Conservation (phyloP, 441 rosid species). For the Pelargonium citronellum region DNA sequence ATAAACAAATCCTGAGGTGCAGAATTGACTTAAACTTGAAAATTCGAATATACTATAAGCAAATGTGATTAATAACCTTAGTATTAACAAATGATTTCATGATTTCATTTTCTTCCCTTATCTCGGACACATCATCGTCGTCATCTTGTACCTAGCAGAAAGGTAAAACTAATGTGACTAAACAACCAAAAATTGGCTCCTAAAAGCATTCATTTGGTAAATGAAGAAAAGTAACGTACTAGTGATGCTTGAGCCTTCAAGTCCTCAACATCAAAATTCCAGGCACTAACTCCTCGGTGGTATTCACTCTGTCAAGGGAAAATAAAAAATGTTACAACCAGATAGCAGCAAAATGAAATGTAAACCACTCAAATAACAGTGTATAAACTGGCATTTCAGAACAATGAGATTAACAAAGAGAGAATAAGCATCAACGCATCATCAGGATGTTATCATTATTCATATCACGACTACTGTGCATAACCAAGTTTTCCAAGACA, state of each 20-base stretch:
- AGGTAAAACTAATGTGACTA: constrained; percentile 7
- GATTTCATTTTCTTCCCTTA: constrained; percentile 53
- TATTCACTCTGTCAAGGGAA: constrained; percentile 71
- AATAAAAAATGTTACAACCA: constrained; percentile 11
- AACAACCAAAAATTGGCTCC: not conserved
- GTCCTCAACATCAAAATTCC: constrained; percentile 94
- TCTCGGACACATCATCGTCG: constrained; percentile 50
- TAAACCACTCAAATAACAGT: not conserved
- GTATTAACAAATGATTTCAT: constrained; percentile 29
- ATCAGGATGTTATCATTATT: not conserved
- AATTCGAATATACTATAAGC: not conserved
- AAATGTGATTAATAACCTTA: constrained; percentile 37
- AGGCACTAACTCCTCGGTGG: constrained; percentile 97
- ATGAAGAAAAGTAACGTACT: constrained; percentile 38
- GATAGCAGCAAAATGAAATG: not conserved
- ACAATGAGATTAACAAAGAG: not conserved
- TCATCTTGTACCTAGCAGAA: constrained; percentile 56
- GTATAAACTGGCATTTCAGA: not conserved
- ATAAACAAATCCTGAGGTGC: not conserved
- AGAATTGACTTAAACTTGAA: not conserved
- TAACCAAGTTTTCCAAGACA: not conserved
- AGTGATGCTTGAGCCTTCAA: constrained; percentile 89
- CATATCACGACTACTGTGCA: not conserved
- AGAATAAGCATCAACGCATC: not conserved
- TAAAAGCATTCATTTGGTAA: not conserved